A percentile compares a stretch with the other conserved stretches of the same genome.
Conservation (phyloP, 768 basidiomycete genomes). For the Pulveroboletus frians region DNA sequence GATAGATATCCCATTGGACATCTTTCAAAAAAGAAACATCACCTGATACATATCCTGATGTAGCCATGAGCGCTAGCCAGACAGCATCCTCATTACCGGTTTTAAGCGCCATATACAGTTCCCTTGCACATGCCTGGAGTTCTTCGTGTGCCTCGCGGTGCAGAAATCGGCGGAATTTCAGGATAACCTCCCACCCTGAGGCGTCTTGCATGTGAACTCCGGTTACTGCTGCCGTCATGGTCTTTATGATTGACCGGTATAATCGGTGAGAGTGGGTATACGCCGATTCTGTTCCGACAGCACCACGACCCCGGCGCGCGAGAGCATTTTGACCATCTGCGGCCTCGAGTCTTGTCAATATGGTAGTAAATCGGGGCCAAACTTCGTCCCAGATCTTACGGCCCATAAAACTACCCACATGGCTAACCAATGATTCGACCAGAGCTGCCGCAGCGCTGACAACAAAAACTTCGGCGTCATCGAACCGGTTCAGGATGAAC, state of each 20-base stretch:
- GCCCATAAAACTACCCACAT: slow-evolving; percentile 83
- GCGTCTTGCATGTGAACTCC: slow-evolving; percentile 67
- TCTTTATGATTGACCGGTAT: slow-evolving; percentile 68
- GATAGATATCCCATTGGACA: slow-evolving; percentile 57
- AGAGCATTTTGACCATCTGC: slow-evolving; percentile 67
- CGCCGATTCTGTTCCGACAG: slow-evolving; percentile 59
- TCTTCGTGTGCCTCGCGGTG: slow-evolving; percentile 63
- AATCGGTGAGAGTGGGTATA: slow-evolving; percentile 80
- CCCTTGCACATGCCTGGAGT: slow-evolving; percentile 60
- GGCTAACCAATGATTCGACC: slow-evolving; percentile 61
- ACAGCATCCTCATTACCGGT: slow-evolving; percentile 72
- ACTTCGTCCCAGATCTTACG: slow-evolving; percentile 85
- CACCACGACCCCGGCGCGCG: slow-evolving; percentile 45
- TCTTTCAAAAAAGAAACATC: slow-evolving; percentile 49
- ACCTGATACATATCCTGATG: slow-evolving; percentile 39
- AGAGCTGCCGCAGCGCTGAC: slow-evolving; percentile 69
- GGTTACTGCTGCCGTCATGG: slow-evolving; percentile 62
- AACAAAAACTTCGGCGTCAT: slow-evolving; percentile 71
- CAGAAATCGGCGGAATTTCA: slow-evolving; percentile 75
- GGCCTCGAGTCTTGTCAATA: slow-evolving; percentile 57
- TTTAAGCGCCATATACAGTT: slow-evolving; percentile 58
- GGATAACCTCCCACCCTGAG: slow-evolving; percentile 75
- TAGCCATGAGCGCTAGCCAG: slow-evolving; percentile 70
- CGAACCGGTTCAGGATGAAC: slow-evolving; percentile 81
- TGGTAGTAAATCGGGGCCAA: slow-evolving; percentile 74